A percentile compares a stretch with the other conserved stretches of the same genome.
phyloP scores from a whole-genome alignment of 257 asterid species.

The Fraxinus pennsylvanica region DNA sequence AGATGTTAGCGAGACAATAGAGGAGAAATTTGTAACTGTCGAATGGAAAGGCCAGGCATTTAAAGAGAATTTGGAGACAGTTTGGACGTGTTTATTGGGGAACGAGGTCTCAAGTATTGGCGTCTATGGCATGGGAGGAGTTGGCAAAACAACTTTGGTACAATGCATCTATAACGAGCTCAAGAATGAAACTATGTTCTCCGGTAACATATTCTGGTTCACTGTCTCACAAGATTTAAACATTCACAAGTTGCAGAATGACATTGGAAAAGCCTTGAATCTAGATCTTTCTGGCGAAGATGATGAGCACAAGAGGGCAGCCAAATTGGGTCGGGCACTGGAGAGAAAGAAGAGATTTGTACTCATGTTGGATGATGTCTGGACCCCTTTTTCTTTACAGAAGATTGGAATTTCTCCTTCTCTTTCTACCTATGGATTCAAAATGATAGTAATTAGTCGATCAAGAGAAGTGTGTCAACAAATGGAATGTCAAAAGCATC shows the following conservation, averaged over 20 bases:
- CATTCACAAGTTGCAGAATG: constrained; percentile 24
- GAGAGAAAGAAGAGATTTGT: constrained; percentile 20
- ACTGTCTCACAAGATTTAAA: constrained; percentile 27
- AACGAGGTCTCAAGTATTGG: constrained; percentile 20
- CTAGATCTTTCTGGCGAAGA: constrained; percentile 15
- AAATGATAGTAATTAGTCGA: constrained; percentile 30
- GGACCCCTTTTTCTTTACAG: constrained; percentile 28
- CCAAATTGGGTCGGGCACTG: constrained; percentile 19
- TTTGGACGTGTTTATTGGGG: constrained; percentile 29
- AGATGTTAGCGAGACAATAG: neutral
- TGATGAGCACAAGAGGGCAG: constrained; percentile 29
- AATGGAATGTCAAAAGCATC: constrained; percentile 28
- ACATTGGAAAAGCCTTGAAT: constrained; percentile 24
- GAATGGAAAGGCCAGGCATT: constrained; percentile 16
- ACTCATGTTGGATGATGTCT: constrained; percentile 32
- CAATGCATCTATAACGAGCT: constrained; percentile 30
- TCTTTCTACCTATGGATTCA: constrained; percentile 16
- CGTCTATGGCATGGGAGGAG: constrained; percentile 39
- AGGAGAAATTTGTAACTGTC: constrained; percentile 9
- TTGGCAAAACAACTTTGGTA: constrained; percentile 35
- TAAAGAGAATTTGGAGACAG: constrained; percentile 9
- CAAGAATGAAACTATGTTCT: constrained; percentile 16
- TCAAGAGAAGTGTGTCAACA: constrained; percentile 24
- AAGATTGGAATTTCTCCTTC: constrained; percentile 27
- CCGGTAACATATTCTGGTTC: constrained; percentile 3